A percentile compares a stretch with the other conserved stretches of the same genome.
phyloP scores from a whole-genome alignment of 768 basidiomycete genomes.

The Panellus pusillus region DNA sequence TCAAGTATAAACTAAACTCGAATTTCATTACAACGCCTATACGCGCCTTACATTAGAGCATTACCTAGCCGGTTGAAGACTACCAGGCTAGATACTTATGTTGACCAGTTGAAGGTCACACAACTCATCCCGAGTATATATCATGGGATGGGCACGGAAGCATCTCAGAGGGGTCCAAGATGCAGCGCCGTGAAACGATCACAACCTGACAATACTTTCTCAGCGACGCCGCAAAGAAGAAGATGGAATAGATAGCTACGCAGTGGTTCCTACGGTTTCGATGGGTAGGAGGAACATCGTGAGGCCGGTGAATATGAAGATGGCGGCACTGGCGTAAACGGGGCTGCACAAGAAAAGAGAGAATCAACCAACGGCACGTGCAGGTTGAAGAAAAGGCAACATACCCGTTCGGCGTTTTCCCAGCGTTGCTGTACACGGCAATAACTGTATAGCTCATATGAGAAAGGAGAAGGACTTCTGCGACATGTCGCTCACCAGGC shows the following conservation, averaged over 20 bases:
- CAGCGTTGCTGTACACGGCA: slow-evolving; percentile 21
- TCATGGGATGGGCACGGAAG: too few species aligned
- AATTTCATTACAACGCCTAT: too few species aligned
- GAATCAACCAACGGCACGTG: background rate
- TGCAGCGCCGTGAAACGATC: background rate
- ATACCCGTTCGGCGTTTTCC: slow-evolving; percentile 19
- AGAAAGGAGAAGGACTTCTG: background rate
- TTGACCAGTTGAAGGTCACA: too few species aligned
- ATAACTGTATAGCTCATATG: slow-evolving; percentile 14
- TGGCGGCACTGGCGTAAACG: slow-evolving; percentile 19
- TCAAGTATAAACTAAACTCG: too few species aligned
- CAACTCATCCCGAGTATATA: too few species aligned
- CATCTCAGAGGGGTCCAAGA: too few species aligned
- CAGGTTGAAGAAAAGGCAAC: background rate
- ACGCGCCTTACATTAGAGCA: too few species aligned
- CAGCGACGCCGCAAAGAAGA: background rate
- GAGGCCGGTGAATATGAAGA: slow-evolving; percentile 19
- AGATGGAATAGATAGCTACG: background rate
- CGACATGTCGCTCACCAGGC: slow-evolving; percentile 17
- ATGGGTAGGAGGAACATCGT: slow-evolving; percentile 15
- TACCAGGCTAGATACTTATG: too few species aligned
- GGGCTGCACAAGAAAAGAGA: slow-evolving; percentile 4
- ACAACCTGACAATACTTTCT: slow-evolving; percentile 4
- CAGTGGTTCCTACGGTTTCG: slow-evolving; percentile 18
- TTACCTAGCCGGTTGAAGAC: too few species aligned